Conservation (phyloP, 306 rosid genomes). For the Vicia sativa region DNA sequence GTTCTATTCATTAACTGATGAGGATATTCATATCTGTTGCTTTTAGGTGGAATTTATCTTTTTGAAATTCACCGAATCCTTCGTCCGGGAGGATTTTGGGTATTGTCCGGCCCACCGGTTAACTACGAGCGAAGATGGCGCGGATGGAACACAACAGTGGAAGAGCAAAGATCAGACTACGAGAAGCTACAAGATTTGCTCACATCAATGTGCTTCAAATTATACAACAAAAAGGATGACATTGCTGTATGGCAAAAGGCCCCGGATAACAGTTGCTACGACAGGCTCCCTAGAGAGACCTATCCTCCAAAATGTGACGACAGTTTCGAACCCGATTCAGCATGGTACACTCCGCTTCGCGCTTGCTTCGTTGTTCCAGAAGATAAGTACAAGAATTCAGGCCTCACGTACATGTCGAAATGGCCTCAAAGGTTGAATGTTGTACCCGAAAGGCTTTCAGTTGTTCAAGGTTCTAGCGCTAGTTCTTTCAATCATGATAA, state of each 20-base stretch:
- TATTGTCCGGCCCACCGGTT: conserved; percentile 95
- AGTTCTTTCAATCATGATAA: conserved; percentile 74
- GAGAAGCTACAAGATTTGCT: conserved; percentile 77
- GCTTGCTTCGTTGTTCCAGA: conserved; percentile 76
- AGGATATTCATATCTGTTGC: background rate
- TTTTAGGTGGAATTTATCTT: conserved; percentile 89
- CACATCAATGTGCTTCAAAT: conserved; percentile 81
- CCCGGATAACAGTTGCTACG: conserved; percentile 65
- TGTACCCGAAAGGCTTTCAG: conserved; percentile 69
- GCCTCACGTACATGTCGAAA: conserved; percentile 56
- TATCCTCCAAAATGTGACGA: conserved; percentile 93
- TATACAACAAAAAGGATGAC: conserved; percentile 89
- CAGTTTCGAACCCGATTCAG: conserved; percentile 88
- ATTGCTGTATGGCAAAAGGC: conserved; percentile 94
- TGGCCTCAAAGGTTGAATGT: conserved; percentile 81
- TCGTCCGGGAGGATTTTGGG: conserved; percentile 98
- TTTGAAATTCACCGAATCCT: conserved; percentile 86
- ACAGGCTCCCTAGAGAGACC: conserved; percentile 57
- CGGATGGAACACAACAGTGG: conserved; percentile 94
- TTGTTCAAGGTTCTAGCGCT: conserved; percentile 60
- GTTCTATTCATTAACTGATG: conserved; percentile 17
- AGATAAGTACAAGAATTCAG: conserved; percentile 62
- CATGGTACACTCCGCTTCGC: conserved; percentile 96
- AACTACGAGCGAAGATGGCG: conserved; percentile 86
- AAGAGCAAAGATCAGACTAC: conserved; percentile 84